These are phyloP conservation scores for Dacryopinax primogenitus DNA, from an alignment of 768 basidiomycete species.

Conservation along the genomic window DNA sequence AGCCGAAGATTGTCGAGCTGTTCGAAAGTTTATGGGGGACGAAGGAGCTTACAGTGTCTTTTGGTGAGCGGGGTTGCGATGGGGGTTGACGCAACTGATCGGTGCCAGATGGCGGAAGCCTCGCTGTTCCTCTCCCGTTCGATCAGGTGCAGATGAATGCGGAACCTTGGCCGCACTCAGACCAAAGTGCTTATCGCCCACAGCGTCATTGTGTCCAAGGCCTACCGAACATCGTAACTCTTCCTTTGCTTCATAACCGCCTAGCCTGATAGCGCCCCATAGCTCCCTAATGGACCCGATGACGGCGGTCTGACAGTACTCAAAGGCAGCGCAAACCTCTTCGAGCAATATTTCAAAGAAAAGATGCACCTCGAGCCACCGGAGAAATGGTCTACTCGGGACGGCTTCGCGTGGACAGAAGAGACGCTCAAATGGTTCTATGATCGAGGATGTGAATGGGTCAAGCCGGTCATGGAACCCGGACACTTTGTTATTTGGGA, in stretches of 20 bases:
- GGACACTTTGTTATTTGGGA: conserved; percentile 27
- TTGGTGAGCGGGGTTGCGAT: conserved; percentile 8
- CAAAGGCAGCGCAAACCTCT: conserved; percentile 23
- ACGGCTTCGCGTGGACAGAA: conserved; percentile 16
- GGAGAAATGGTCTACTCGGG: conserved; percentile 19
- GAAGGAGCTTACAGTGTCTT: conserved; percentile 14
- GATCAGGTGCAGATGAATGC: conserved; percentile 2
- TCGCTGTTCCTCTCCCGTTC: not conserved
- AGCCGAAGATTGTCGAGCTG: conserved; percentile 17
- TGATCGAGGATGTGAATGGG: conserved; percentile 22
- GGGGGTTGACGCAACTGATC: not conserved
- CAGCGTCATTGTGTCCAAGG: not conserved
- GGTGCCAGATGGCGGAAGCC: not conserved
- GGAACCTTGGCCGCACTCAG: not conserved
- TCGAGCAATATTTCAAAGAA: conserved; percentile 25
- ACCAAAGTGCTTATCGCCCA: conserved; percentile 2
- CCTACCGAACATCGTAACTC: not conserved
- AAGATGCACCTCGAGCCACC: conserved; percentile 12
- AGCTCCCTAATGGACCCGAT: conserved; percentile 23
- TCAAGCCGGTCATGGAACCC: conserved; percentile 22
- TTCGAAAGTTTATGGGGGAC: conserved; percentile 21
- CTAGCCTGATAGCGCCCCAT: not conserved
- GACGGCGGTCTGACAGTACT: conserved; percentile 32
- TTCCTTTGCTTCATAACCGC: not conserved
- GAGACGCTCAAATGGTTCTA: conserved; percentile 23